Base-by-base conservation (phyloP, 2,329 filamentous ascomycete species). In the Pezicula carpinea region DNA sequence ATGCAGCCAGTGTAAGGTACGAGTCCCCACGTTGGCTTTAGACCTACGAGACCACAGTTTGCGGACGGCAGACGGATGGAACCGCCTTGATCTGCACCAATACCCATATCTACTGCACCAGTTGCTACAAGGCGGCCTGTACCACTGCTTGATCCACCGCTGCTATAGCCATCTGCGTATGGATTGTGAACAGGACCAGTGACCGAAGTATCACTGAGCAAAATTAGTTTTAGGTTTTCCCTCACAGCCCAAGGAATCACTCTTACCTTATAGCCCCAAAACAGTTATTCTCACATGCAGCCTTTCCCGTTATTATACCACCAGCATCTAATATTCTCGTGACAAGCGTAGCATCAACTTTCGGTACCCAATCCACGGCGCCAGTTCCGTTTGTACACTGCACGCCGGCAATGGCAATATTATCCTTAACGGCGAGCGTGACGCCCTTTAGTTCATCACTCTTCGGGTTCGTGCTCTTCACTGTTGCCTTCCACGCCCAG, bases 141-240 rank as follows among this genome's bases (percentile, higher is more conserved):
- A 1, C 74, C 75, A 3, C 68, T 72, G 0, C 69, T 75, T 39
- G 73, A 76, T 1, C 75, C 75, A 2, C 75, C 73, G 7, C 70
- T 64, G 1, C 67, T 72, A 51, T 77, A 76, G 0, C 73, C 73
- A 38, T 63, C 53, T 1, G 55, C 56, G 32, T 67, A 65, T 0
- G 75, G 74, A 36, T 74, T 77, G 5, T 77, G 53, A 2, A 59
- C 53, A 6, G 53, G 53, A 4, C 56, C 56, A 7, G 54, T 57
- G 13, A 56, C 39, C 2, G 52, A 54, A 1, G 55, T 56, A 51
- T 54, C 52, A 47, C 52, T 54, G 41, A 6, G 38, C 5, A 19
- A 14, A 23, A 23, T 26, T 26, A 26, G 23, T 26, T 8, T 26
- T 10, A 23, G 8, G 22, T 5, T 23, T 23, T 23, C 22, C 22